Evolutionary conservation across 495 filamentous ascomycete species (phyloP).

Genomic region (Talaromyces adpressus): DNA sequence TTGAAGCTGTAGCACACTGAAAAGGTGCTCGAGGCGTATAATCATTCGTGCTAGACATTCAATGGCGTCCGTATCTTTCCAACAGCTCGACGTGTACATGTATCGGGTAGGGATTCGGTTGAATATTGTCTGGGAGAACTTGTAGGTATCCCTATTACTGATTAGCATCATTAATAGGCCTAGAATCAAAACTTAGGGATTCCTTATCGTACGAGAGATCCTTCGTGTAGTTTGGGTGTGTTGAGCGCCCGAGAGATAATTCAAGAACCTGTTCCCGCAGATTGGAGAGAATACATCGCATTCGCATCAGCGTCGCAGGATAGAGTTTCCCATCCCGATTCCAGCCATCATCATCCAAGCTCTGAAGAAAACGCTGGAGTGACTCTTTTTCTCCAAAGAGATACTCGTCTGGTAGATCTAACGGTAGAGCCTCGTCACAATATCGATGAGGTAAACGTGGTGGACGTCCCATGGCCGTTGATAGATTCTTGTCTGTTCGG

Average conservation of each 20-base stretch:
- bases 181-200: neutral
- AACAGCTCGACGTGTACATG: neutral
- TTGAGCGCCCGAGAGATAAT: conserved; percentile 29
- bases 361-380: conserved; percentile 23
- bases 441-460: conserved; percentile 43
- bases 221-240: neutral
- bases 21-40: conserved; percentile 30
- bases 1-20: conserved; percentile 45
- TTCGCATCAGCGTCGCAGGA: conserved; percentile 30
- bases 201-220: neutral
- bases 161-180: neutral
- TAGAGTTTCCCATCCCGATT: conserved; percentile 30
- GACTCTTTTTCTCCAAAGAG: conserved; percentile 30
- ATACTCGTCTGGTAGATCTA: conserved; percentile 44
- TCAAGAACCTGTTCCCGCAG: conserved; percentile 49
- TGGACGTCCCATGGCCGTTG: conserved; percentile 22
- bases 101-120: neutral
- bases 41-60: conserved; percentile 4
- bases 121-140: neutral
- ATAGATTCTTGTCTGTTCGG: neutral
- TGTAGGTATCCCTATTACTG: neutral
- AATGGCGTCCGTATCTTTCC: neutral
- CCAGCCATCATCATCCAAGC: conserved; percentile 43
- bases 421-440: conserved; percentile 44
- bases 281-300: conserved; percentile 29